Evolutionary conservation across 139 green algal species (phyloP), one percentile per base, ranked within the genome.

Genomic region (Closterium sp.): DNA sequence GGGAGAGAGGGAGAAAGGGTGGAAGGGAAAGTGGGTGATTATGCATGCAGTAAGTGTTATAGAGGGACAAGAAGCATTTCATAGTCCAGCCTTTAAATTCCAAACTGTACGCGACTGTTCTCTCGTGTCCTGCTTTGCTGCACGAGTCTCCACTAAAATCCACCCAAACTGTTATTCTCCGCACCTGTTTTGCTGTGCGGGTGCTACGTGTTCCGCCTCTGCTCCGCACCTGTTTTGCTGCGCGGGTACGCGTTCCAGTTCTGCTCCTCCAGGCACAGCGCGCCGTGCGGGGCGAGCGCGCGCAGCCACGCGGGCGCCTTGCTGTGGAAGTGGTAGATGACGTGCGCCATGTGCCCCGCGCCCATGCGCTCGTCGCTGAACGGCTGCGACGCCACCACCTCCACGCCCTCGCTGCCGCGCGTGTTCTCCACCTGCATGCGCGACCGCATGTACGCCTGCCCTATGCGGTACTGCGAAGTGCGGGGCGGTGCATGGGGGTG

Each of bases 371-470:
- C 84, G 84, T 87, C 28, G 9, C 17, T 29, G 84, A 87, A 87
- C 17, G 84, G 84, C 21, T 87, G 84, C n/a, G n/a, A 32, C n/a
- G 84, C 84, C 9, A 28, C 9, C 84, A 87, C 84, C 84, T 87
- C 84, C 84, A 87, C 84, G n/a, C 84, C 84, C 84, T 87, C 84
- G 84, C 28, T 87, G 84, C 84, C 84, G n/a, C n/a, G n/a, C 84
- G 84, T 87, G 84, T 87, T 87, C 84, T 87, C 84, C 84, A 87
- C 32, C 84, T 87, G 84, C 84, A 87, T 87, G n/a, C 84, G 84
- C 84, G 84, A 32, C 84, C 28, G n/a, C 84, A 87, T 87, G 84
- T 87, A 87, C 84, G 84, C 22, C 84, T 87, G 84, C 84, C n/a
- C 84, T 87, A 87, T 87, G n/a, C 28, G 84, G 84, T 87, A 87